Evolutionary conservation across 495 filamentous ascomycete genomes (phyloP), one percentile per base, ranked within the genome.

Genomic region (Talaromyces borbonicus): DNA sequence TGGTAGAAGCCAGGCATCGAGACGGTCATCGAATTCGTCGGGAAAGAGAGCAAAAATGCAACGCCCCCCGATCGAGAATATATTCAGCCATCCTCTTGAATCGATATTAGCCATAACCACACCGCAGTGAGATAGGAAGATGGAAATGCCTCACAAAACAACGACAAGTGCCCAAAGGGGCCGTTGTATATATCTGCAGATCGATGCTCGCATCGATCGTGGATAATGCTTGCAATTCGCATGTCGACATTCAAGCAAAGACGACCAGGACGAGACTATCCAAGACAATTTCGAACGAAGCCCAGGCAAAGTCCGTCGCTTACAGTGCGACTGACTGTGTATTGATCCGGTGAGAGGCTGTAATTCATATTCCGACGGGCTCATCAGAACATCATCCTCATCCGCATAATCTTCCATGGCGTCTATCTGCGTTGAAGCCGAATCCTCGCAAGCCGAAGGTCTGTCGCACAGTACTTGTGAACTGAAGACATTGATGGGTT

Each of bases 1-100:
- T 5, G 44, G 31, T 43, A 66, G 60, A 23, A 75, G 74, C 73
- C 74, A 75, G 55, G 69, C 60, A 20, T 66, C 67, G 46, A 85
- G 63, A 18, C 69, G 58, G 41, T 58, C 50, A 56, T 79, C 44
- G 18, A 47, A 36, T 20, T 47, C 44, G 15, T 47, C 44, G 18
- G 44, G 44, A 19, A 36, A 47, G 7, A 45, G 42, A 16, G 11
- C 4, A 11, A 32, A 45, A n/a, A 31, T 22, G 8, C 42, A 45
- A 15, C 22, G 18, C 6, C 30, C 3, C 3, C 24, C 23, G n/a
- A 45, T 45, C 2, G 22, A 26, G 6, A 41, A 14, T 12, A 41
- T 18, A 18, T 41, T 41, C 22, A 41, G 22, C 8, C 24, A 15
- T 5, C 38, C 38, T 41, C 38, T 41, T 5, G 25, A 16, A 26